Conservation (phyloP, 805 yeast genomes). For the Kodamaea nitidulidarum region DNA sequence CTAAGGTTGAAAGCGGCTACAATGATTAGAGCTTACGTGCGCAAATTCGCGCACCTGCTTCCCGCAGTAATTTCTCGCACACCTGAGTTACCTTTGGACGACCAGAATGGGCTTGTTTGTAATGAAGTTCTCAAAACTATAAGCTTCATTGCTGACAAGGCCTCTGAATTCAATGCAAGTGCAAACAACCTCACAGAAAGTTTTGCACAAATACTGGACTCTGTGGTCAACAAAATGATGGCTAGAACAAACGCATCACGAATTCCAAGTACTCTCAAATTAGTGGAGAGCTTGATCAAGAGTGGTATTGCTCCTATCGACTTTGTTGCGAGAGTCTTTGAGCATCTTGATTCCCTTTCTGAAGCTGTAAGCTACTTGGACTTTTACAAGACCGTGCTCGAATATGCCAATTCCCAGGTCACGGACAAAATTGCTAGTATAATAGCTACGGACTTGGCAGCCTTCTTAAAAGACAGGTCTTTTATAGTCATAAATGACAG, state of each 20-base stretch:
- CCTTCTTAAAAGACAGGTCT: slow-evolving; percentile 21
- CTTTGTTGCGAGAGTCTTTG: slow-evolving; percentile 16
- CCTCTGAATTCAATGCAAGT: slow-evolving; percentile 10
- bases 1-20: slow-evolving; percentile 51
- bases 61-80: slow-evolving; percentile 27
- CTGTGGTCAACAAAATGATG: slow-evolving; percentile 17
- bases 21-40: slow-evolving; percentile 37
- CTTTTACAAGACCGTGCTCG: slow-evolving; percentile 24
- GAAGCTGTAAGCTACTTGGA: slow-evolving; percentile 17
- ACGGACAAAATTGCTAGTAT: slow-evolving; percentile 17
- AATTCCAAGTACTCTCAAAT: slow-evolving; percentile 21
- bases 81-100: slow-evolving; percentile 29
- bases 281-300: slow-evolving; percentile 27
- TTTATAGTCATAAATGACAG: slow-evolving; percentile 27
- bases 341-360: slow-evolving; percentile 15
- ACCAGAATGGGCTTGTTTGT: slow-evolving; percentile 48
- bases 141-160: slow-evolving; percentile 33
- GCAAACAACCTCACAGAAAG: not conserved
- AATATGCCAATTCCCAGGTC: slow-evolving; percentile 12
- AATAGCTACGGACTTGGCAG: slow-evolving; percentile 22
- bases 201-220: slow-evolving; percentile 10
- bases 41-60: slow-evolving; percentile 32
- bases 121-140: slow-evolving; percentile 46
- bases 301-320: not conserved
- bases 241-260: slow-evolving; percentile 17